Conservation (phyloP, 768 basidiomycete genomes). For the Butyriboletus loyo region DNA sequence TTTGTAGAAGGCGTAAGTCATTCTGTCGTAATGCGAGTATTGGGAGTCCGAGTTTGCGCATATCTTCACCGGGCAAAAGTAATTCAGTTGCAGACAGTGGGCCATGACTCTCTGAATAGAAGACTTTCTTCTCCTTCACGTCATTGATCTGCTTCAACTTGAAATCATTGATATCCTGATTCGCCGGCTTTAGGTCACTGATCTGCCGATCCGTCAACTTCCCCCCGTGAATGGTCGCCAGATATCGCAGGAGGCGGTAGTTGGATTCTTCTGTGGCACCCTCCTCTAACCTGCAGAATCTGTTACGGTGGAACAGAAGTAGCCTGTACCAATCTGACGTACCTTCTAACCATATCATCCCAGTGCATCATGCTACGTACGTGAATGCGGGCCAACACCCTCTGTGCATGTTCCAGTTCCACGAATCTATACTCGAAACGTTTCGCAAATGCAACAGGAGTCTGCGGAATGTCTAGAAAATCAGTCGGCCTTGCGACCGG, state of each 20-base stretch:
- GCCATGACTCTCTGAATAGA: constrained; percentile 3
- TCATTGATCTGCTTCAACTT: neutral
- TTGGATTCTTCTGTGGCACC: constrained; percentile 13
- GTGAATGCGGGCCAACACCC: neutral
- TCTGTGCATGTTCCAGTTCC: neutral
- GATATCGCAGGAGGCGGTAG: constrained; percentile 38
- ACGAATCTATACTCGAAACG: neutral
- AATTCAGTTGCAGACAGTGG: constrained; percentile 41
- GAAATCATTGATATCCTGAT: neutral
- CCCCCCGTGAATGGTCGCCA: constrained; percentile 60
- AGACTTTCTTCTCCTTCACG: constrained; percentile 2
- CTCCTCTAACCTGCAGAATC: constrained; percentile 5
- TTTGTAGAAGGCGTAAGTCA: neutral
- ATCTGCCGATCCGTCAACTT: neutral
- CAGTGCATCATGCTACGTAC: constrained; percentile 37
- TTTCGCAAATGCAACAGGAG: neutral
- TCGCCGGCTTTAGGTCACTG: neutral
- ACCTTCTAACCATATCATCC: constrained; percentile 8
- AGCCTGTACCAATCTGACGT: constrained; percentile 42
- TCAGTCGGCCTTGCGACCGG: constrained; percentile 1
- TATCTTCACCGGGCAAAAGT: constrained; percentile 72
- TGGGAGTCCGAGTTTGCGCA: constrained; percentile 73
- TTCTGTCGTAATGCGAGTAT: constrained; percentile 44
- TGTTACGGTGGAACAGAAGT: constrained; percentile 16
- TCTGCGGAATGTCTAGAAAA: constrained; percentile 1